Base-by-base conservation (phyloP, 352 stramenopile genomes). In the Phytophthora macrochlamydospora region DNA sequence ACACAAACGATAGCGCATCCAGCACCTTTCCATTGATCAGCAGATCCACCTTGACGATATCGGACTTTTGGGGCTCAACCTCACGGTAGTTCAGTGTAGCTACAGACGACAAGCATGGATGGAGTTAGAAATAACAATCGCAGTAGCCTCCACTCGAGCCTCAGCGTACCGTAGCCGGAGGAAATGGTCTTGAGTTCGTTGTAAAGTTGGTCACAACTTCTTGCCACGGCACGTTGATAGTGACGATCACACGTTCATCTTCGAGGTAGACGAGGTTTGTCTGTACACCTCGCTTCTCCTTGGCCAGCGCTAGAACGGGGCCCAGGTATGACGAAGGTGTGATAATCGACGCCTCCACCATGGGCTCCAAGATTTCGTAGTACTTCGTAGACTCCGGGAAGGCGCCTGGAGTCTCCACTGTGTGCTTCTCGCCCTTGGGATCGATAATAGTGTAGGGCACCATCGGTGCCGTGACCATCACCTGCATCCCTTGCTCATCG, bases 151-250 rank as follows among this genome's bases (percentile, higher is more conserved):
- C 6, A 45, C 12, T 40, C 14, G 55, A 33, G 35, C 13, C 57
- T 4, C 33, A 32, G 61, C 69, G 65, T 87, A 76, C 97, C 98
- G 67, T 98, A 99, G 30, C 98, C 97, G 2, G 90, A 95, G 7
- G 95, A 98, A 5, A 97, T 85, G 32, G 89, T 98, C 82, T 99
- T 99, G 46, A 99, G 78, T 55, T 98, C 88, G 74, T 99, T 98
- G 78, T 99, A 99, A 58, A 99, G 76, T 99, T 98, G 29, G 89
- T 99, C 51, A 99, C 98, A 11, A 99, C 97, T 82, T 99, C 97
- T 52, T 98, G 94, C 97, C 97, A 99, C 35, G 98, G 98, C 40
- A 99, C 89, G 49, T 88, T 67, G 51, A 98, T 97, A 24, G 91
- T 95, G 38, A 99, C 90, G 50, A 99, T 77, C 67, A 99, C 93